Evolutionary conservation across 805 yeast species (phyloP).

Genomic region (Suhomyces canberraensis): DNA sequence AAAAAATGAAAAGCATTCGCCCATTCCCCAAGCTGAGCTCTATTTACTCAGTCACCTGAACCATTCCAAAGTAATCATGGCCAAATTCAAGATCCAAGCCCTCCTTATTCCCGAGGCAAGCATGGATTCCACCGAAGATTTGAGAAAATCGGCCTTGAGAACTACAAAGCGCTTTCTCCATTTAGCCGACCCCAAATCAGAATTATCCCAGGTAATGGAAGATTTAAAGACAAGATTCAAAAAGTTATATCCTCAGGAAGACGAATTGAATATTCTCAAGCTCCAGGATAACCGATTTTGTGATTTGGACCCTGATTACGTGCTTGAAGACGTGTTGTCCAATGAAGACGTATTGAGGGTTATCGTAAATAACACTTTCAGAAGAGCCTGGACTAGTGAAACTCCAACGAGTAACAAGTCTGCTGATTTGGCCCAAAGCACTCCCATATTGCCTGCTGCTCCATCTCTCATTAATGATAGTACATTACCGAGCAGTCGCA

Average conservation of each 20-base stretch:
- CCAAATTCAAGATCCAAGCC: slow-evolving; percentile 28
- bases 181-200: slow-evolving; percentile 48
- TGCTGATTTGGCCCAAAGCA: slow-evolving; percentile 7
- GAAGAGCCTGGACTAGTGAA: background rate
- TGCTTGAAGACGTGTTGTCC: slow-evolving; percentile 60
- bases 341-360: slow-evolving; percentile 35
- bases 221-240: slow-evolving; percentile 56
- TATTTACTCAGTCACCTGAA: no score
- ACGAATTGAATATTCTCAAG: slow-evolving; percentile 51
- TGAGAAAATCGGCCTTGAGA: slow-evolving; percentile 2
- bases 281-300: slow-evolving; percentile 67
- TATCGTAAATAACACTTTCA: slow-evolving; percentile 27
- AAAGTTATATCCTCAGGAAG: slow-evolving; percentile 64
- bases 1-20: no score
- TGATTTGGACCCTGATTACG: slow-evolving; percentile 77
- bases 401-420: slow-evolving; percentile 4
- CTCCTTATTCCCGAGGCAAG: slow-evolving; percentile 26
- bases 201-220: slow-evolving; percentile 47
- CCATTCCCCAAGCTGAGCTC: no score
- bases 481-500: slow-evolving; percentile 12
- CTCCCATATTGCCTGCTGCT: slow-evolving; percentile 18
- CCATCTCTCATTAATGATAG: slow-evolving; percentile 16
- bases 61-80: no score
- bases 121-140: background rate
- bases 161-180: slow-evolving; percentile 54